Conservation (phyloP, 768 basidiomycete genomes). For the Macrolepiota albuminosa region DNA sequence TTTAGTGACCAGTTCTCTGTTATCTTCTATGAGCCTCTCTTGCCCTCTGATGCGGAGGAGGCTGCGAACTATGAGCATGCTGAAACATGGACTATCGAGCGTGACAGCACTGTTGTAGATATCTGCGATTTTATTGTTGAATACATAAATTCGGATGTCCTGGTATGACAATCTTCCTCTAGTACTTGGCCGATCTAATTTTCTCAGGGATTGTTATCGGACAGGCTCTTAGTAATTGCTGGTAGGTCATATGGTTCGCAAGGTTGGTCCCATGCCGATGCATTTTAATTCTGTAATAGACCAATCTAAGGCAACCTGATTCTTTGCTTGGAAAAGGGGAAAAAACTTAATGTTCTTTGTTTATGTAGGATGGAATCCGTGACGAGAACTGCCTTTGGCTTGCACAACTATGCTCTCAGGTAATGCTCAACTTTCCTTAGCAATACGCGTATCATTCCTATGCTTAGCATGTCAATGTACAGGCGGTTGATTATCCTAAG, state of each 20-base stretch:
- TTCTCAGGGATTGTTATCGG: conserved; percentile 61
- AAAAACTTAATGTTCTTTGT: not conserved
- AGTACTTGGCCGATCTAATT: not conserved
- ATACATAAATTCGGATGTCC: conserved; percentile 78
- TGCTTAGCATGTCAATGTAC: not conserved
- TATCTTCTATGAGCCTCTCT: conserved; percentile 47
- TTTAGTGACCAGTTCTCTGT: conserved; percentile 63
- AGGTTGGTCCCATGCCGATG: not conserved
- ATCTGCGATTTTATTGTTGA: conserved; percentile 80
- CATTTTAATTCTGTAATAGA: conserved; percentile 32
- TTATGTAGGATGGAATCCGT: conserved; percentile 51
- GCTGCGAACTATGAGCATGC: conserved; percentile 48
- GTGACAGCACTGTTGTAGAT: conserved; percentile 58
- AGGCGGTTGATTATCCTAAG: conserved; percentile 81
- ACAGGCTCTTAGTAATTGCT: conserved; percentile 65
- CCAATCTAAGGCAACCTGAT: conserved; percentile 55
- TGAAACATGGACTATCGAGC: conserved; percentile 32
- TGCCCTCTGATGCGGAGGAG: conserved; percentile 45
- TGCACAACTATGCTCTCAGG: conserved; percentile 57
- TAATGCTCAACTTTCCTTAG: conserved; percentile 11
- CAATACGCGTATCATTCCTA: not conserved
- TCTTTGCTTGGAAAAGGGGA: not conserved
- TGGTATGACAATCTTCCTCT: conserved; percentile 39
- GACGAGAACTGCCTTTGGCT: conserved; percentile 54
- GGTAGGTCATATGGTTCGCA: conserved; percentile 33